Conservation (phyloP, 352 stramenopile genomes). For the Globisporangium acanthophoron region DNA sequence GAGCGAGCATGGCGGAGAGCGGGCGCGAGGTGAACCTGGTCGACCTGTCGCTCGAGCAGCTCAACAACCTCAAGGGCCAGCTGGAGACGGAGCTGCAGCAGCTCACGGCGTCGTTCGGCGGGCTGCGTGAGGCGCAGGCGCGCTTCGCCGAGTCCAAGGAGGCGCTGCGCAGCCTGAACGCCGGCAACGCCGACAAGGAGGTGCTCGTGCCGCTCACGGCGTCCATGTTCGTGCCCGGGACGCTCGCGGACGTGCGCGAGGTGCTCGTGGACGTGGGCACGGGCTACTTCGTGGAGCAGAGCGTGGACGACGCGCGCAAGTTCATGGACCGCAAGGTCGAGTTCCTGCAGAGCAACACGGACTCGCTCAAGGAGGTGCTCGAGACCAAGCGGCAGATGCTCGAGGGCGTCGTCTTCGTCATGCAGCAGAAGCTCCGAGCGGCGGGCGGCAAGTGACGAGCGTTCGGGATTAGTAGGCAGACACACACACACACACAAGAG, state of each 20-base stretch:
- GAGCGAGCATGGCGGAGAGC: slow-evolving; percentile 33
- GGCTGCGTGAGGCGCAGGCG: slow-evolving; percentile 67
- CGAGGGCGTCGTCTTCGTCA: slow-evolving; percentile 73
- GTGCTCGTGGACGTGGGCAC: slow-evolving; percentile 94
- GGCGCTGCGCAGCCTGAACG: slow-evolving; percentile 52
- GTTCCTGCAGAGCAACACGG: slow-evolving; percentile 91
- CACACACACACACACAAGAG: too few species aligned
- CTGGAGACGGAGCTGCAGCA: slow-evolving; percentile 82
- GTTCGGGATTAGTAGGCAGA: too few species aligned
- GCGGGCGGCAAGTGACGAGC: background rate
- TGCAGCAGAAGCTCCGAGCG: slow-evolving; percentile 82
- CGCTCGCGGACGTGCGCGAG: slow-evolving; percentile 78
- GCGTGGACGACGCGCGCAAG: slow-evolving; percentile 75
- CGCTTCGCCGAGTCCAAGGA: slow-evolving; percentile 80
- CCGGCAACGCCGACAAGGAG: slow-evolving; percentile 60
- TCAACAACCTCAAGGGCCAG: slow-evolving; percentile 89
- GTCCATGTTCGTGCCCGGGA: slow-evolving; percentile 92
- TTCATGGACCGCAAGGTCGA: slow-evolving; percentile 92
- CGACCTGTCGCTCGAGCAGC: slow-evolving; percentile 91
- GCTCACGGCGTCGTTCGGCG: slow-evolving; percentile 59
- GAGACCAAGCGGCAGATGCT: slow-evolving; percentile 78
- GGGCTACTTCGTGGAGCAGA: slow-evolving; percentile 94
- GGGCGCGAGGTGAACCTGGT: slow-evolving; percentile 65
- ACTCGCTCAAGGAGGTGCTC: slow-evolving; percentile 89
- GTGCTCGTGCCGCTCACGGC: slow-evolving; percentile 94